Evolutionary conservation across 495 filamentous ascomycete genomes (phyloP), one percentile per base, ranked within the genome.

Genomic region (Aspergillus funiculosus): DNA sequence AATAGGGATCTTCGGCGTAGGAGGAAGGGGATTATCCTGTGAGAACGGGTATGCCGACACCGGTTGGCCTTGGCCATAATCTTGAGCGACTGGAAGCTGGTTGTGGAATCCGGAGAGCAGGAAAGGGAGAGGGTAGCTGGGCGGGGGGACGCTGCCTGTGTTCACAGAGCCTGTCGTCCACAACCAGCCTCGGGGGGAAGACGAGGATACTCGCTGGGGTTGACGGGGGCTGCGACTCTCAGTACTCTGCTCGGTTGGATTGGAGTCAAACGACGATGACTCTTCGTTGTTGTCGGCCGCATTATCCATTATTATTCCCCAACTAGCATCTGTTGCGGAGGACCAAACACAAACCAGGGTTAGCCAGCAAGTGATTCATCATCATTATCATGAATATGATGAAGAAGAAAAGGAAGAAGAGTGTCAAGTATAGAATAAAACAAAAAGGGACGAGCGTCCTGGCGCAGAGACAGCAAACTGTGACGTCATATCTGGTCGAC

Each of bases 1-100:
- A 14, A 70, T 69, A 0, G 66, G 53, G 20, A 69, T 59, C 37
- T 69, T 69, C 2, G 51, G 51, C 3, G 29, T 25, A 4, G 39
- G 1, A 5, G 20, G 11, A 14, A 20, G 6, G 11, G n/a, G n/a
- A n/a, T n/a, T 14, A 25, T 17, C 5, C 20, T 28, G 8, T 45
- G n/a, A n/a, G n/a, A n/a, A n/a, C n/a, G n/a, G n/a, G n/a, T n/a
- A n/a, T n/a, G n/a, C n/a, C n/a, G n/a, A n/a, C n/a, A n/a, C n/a
- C n/a, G n/a, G n/a, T 25, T n/a, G 13, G n/a, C n/a, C 8, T 48
- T 29, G n/a, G n/a, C n/a, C n/a, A 15, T 39, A 20, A 30, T 30
- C 31, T 7, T 34, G 52, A 1, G 43, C 43, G 5, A 37, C n/a
- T 7, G 42, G 14, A 18, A 40, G 42, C 2, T 43, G 52, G 2